Percentiles rank a stretch among this genome's conserved stretches.
phyloP scores from a whole-genome alignment of 257 asterid genomes.

The Lavandula angustifolia region DNA sequence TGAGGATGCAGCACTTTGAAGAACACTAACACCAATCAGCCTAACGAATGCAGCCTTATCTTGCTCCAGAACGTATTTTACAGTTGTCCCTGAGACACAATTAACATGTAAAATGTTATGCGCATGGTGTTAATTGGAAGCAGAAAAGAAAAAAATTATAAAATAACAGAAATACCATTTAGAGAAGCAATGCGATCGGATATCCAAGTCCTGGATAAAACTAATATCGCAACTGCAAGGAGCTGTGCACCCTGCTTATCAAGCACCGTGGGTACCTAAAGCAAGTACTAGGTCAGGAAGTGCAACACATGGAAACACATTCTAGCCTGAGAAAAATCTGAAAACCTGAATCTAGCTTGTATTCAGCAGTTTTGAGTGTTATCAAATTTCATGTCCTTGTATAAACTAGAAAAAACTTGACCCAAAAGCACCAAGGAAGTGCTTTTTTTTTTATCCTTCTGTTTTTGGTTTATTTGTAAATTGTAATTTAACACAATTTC shows the following conservation, averaged over 20 bases:
- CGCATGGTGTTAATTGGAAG: constrained; percentile 25
- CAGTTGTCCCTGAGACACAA: constrained; percentile 83
- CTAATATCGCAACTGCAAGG: constrained; percentile 89
- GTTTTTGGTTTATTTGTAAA: too few relatives aligned
- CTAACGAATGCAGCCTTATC: constrained; percentile 82
- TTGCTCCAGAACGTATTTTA: constrained; percentile 90
- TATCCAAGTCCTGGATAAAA: constrained; percentile 90
- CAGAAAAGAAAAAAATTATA: constrained; percentile 26
- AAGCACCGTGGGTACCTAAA: constrained; percentile 85
- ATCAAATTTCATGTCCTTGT: neutral
- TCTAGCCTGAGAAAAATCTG: constrained; percentile 12
- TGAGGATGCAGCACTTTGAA: constrained; percentile 98
- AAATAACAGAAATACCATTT: constrained; percentile 57
- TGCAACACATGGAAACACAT: constrained; percentile 8
- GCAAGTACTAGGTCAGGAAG: constrained; percentile 36
- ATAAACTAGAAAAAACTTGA: neutral
- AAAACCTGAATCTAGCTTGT: neutral
- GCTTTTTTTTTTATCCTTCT: neutral
- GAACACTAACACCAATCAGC: constrained; percentile 90
- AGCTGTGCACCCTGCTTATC: constrained; percentile 98
- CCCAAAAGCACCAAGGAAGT: neutral
- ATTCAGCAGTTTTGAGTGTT: constrained; percentile 7
- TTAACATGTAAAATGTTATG: constrained; percentile 24
- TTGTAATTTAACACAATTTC: too few relatives aligned
- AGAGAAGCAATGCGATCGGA: constrained; percentile 98